Base-by-base conservation (phyloP, 495 filamentous ascomycete species). In the Lasiosphaeria ovina region DNA sequence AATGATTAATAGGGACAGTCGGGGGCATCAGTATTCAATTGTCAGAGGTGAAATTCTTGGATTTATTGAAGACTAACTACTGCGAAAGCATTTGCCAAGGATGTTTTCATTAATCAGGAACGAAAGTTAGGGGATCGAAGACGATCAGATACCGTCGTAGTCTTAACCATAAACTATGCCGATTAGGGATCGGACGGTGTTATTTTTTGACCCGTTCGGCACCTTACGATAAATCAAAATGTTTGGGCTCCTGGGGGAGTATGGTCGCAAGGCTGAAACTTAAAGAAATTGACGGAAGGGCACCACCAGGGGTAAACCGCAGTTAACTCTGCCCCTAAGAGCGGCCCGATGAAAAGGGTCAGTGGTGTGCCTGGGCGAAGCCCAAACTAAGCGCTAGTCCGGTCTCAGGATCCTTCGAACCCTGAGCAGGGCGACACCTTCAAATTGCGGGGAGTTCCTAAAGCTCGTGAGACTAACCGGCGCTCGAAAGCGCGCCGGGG, bases 91-190 rank as follows among this genome's bases (percentile, higher is more conserved):
- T 85, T 84, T 80, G 80, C 82, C 81, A 87, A 87, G 81, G 81
- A 86, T 85, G 81, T 86, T 87, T 86, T 86, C 81, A 85, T 85
- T 85, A 85, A 85, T 86, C 82, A 86, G 82, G 80, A 87, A 87
- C 81, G 82, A 86, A 87, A 86, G 83, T 86, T 87, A 86, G 82
- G 80, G 82, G 82, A 86, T 87, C 81, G 82, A 87, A 86, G 82
- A 86, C 83, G 81, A 87, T 85, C 79, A 87, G 83, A 87, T 87
- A 87, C 82, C 82, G 82, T 87, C 81, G 82, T 86, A 86, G 84
- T 86, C 82, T 86, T 87, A 86, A 86, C 82, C 81, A 85, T 86
- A 85, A 86, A 85, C 82, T 85, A 86, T 85, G 81, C 82, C 82
- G 79, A 85, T 83, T 85, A 86, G 82, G 81, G 83, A 86, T 87